phyloP scores from a whole-genome alignment of 495 filamentous ascomycete genomes.

The Friedmanniomyces endolithicus region DNA sequence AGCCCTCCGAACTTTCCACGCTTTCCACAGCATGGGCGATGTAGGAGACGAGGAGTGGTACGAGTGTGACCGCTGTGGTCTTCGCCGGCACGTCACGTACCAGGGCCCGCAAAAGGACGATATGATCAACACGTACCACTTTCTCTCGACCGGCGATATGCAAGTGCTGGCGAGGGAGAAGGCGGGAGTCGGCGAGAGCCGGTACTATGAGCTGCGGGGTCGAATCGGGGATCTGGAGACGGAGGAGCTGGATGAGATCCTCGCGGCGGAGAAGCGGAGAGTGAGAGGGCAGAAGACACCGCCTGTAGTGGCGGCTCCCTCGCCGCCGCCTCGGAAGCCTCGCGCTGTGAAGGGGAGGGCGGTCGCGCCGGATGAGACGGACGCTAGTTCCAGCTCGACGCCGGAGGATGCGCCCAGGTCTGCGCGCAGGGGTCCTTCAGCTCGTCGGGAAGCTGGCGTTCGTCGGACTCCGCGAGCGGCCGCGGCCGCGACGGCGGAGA shows the following conservation, averaged over 20 bases:
- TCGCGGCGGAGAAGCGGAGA: not conserved
- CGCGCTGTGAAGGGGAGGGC: too few relatives aligned
- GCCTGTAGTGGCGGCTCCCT: too few relatives aligned
- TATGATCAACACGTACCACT: not conserved
- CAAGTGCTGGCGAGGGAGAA: not conserved
- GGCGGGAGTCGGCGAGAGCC: not conserved
- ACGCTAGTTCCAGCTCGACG: too few relatives aligned
- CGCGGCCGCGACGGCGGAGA: too few relatives aligned
- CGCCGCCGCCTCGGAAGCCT: too few relatives aligned
- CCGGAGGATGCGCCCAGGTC: too few relatives aligned
- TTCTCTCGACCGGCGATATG: not conserved
- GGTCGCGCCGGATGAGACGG: too few relatives aligned
- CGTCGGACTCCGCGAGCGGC: too few relatives aligned
- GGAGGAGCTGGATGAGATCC: not conserved
- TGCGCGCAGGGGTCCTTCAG: too few relatives aligned
- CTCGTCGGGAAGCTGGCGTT: too few relatives aligned
- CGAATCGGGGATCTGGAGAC: not conserved
- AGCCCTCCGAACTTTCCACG: not conserved
- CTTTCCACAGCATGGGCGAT: not conserved
- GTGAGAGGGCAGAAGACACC: not conserved
- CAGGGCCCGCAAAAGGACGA: not conserved
- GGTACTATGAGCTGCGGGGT: not conserved
- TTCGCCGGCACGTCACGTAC: not conserved
- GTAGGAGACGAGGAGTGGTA: not conserved
- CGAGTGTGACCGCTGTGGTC: not conserved